These are phyloP conservation scores for Vitis hybrid DNA, from an alignment of 177 flowering plant species.

Conservation along the genomic window DNA sequence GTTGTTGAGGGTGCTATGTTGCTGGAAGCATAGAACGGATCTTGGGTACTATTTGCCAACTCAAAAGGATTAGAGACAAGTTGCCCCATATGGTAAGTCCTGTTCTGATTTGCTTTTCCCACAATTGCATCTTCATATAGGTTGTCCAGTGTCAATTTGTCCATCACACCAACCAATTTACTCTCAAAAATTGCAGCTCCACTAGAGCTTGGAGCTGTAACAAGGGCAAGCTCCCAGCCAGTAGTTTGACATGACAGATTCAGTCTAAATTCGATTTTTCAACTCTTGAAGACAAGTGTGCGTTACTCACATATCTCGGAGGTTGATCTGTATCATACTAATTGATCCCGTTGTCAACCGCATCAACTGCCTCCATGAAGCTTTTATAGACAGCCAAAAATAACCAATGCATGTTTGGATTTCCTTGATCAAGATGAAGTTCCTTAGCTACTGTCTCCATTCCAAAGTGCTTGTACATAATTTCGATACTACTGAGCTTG, in stretches of 20 bases:
- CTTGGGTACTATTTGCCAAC: slow-evolving; percentile 10
- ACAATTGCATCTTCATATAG: slow-evolving; percentile 19
- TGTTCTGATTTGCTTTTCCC: slow-evolving; percentile 22
- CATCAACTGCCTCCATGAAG: slow-evolving; percentile 98
- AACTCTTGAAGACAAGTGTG: slow-evolving; percentile 80
- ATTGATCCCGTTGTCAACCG: slow-evolving; percentile 86
- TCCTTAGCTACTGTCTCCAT: slow-evolving; percentile 92
- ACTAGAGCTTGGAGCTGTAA: too few relatives aligned
- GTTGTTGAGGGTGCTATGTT: slow-evolving; percentile 31
- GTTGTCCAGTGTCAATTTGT: too few relatives aligned
- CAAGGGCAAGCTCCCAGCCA: too few relatives aligned
- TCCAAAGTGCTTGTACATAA: slow-evolving; percentile 95
- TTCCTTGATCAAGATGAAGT: slow-evolving; percentile 67
- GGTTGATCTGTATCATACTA: slow-evolving; percentile 76
- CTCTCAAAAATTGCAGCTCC: too few relatives aligned
- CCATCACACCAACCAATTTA: too few relatives aligned
- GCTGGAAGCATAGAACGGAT: slow-evolving; percentile 27
- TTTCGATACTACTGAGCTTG: slow-evolving; percentile 96
- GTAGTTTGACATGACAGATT: slow-evolving; percentile 18
- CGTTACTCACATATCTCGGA: slow-evolving; percentile 80
- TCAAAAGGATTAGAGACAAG: slow-evolving; percentile 21
- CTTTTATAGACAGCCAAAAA: slow-evolving; percentile 80
- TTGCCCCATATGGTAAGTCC: slow-evolving; percentile 7
- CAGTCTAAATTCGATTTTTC: slow-evolving; percentile 83
- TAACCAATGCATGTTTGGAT: slow-evolving; percentile 71